Percentiles rank a stretch among this genome's conserved stretches.
phyloP scores from a whole-genome alignment of 2,329 filamentous ascomycete species.

The Parastagonospora avenae region DNA sequence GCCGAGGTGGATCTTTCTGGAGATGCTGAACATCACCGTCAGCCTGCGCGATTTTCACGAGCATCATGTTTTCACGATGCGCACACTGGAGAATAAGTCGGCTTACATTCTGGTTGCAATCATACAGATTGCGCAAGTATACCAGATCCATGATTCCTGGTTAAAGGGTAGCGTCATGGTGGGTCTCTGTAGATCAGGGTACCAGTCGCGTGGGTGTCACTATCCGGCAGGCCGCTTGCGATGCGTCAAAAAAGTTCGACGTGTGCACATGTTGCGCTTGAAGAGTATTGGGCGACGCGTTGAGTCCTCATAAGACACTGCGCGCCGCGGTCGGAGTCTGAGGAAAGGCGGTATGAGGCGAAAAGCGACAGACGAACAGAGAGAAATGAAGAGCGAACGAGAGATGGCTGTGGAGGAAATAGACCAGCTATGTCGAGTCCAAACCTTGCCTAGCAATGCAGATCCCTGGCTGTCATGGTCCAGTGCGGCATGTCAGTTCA shows the following conservation, averaged over 20 bases:
- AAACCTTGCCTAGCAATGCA: constrained; percentile 1
- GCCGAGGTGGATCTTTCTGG: constrained; percentile 53
- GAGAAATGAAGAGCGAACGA: background rate
- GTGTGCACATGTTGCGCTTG: constrained; percentile 25
- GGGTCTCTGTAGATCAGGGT: background rate
- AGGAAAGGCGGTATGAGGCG: background rate
- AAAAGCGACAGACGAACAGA: background rate
- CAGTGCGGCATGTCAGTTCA: constrained; percentile 1
- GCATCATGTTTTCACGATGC: background rate
- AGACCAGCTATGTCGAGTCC: constrained; percentile 1
- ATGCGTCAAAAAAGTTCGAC: constrained; percentile 11
- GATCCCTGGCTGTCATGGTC: constrained; percentile 1
- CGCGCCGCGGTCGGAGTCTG: too few relatives aligned
- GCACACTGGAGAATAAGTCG: constrained; percentile 1
- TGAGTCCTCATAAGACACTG: background rate
- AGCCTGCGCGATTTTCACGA: background rate
- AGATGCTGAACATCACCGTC: constrained; percentile 40
- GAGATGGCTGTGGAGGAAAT: constrained; percentile 1
- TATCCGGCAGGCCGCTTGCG: constrained; percentile 22
- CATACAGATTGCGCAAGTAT: constrained; percentile 47
- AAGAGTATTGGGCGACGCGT: constrained; percentile 1
- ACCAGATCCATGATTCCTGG: constrained; percentile 56
- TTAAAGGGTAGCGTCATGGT: constrained; percentile 36
- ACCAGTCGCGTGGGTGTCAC: constrained; percentile 5
- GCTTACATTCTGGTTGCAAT: constrained; percentile 51